Percentiles rank a stretch among this genome's conserved stretches.
phyloP scores from a whole-genome alignment of 371 early-diverging fungal genomes.

The Mucor sp. region DNA sequence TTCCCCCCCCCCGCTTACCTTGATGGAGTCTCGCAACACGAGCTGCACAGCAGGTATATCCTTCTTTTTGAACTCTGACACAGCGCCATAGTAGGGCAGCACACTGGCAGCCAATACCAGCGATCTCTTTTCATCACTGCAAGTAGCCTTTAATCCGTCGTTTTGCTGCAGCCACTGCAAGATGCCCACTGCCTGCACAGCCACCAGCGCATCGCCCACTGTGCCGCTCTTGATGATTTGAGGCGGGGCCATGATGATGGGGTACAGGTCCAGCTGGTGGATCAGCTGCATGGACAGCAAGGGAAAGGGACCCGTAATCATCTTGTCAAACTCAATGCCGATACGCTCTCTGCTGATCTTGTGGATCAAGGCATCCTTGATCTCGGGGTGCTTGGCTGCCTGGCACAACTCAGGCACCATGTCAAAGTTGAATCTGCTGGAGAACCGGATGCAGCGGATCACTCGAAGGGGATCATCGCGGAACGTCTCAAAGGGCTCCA shows the following conservation, averaged over 20 bases:
- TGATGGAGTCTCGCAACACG: slow-evolving; percentile 46
- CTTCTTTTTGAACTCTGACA: slow-evolving; percentile 34
- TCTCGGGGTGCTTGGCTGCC: slow-evolving; percentile 62
- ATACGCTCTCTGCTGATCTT: slow-evolving; percentile 98
- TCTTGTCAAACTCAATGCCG: slow-evolving; percentile 95
- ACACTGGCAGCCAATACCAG: slow-evolving; percentile 34
- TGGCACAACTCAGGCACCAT: slow-evolving; percentile 73
- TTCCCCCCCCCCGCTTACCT: too few relatives aligned
- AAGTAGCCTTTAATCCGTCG: neutral
- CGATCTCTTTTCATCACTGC: slow-evolving; percentile 19
- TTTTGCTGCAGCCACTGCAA: slow-evolving; percentile 46
- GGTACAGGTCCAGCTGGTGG: slow-evolving; percentile 52
- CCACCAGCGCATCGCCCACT: slow-evolving; percentile 26
- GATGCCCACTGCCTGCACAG: slow-evolving; percentile 48
- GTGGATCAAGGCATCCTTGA: slow-evolving; percentile 68
- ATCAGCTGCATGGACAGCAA: slow-evolving; percentile 56
- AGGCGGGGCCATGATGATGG: slow-evolving; percentile 60
- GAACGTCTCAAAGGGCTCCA: slow-evolving; percentile 93
- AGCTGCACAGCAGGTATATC: slow-evolving; percentile 31
- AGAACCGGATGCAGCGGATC: slow-evolving; percentile 96
- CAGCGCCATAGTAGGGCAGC: slow-evolving; percentile 46
- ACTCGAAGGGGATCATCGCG: slow-evolving; percentile 98
- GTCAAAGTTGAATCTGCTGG: slow-evolving; percentile 85
- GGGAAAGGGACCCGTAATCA: slow-evolving; percentile 74
- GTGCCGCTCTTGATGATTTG: slow-evolving; percentile 39